A percentile compares a stretch with the other conserved stretches of the same genome.
Evolutionary conservation across 805 yeast species (phyloP).

Genomic region (Wilhelminamyces savonicus): DNA sequence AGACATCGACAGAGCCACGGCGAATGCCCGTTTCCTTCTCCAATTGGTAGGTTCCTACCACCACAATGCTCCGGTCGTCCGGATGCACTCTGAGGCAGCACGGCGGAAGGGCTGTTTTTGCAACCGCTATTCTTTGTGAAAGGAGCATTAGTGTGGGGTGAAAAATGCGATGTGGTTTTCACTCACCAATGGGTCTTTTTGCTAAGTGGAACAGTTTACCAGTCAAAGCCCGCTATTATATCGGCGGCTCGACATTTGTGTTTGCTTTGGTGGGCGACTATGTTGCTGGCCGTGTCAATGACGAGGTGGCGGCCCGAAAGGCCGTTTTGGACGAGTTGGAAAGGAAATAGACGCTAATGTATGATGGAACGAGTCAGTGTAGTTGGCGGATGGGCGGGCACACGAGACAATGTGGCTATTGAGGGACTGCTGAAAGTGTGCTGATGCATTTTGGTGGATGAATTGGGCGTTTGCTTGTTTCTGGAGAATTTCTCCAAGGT

Average conservation of each 20-base stretch:
- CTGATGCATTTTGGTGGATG: no score
- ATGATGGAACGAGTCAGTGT: no score
- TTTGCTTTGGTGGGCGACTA: slow-evolving; percentile 37
- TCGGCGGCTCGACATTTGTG: slow-evolving; percentile 34
- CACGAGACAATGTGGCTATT: no score
- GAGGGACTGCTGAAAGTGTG: no score
- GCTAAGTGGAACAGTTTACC: slow-evolving; percentile 37
- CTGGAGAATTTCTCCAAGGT: no score
- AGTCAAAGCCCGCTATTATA: slow-evolving; percentile 32
- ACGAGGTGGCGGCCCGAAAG: slow-evolving; percentile 30
- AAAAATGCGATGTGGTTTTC: no score
- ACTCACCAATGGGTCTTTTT: slow-evolving; percentile 18
- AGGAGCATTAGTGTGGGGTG: no score
- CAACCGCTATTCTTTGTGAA: slow-evolving; percentile 16
- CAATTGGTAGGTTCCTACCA: slow-evolving; percentile 79
- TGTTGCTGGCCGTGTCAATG: slow-evolving; percentile 26
- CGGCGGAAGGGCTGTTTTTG: slow-evolving; percentile 64
- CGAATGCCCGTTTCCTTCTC: slow-evolving; percentile 50
- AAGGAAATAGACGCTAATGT: no score
- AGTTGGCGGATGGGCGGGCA: not conserved
- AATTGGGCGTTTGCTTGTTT: no score
- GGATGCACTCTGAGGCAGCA: slow-evolving; percentile 69
- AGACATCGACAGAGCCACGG: slow-evolving; percentile 54
- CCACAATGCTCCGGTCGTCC: slow-evolving; percentile 35
- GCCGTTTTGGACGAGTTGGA: slow-evolving; percentile 18